Conservation (phyloP, 2,329 filamentous ascomycete species). For the Aureobasidium leucospermi region DNA sequence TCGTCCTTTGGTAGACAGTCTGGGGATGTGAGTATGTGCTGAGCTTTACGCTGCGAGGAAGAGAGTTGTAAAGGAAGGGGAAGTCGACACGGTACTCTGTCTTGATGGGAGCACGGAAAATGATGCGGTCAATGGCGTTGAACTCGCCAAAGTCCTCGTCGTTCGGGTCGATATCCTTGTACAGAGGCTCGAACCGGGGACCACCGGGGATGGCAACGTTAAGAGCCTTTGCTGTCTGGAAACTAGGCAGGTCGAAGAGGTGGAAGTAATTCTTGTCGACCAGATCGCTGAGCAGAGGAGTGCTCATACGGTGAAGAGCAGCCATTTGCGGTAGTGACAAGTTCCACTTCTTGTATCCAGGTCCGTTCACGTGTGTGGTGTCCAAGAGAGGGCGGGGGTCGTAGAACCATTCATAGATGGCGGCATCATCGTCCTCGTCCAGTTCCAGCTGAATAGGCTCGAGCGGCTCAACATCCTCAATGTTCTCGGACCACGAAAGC, state of each 20-base stretch:
- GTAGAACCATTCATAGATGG: conserved; percentile 96
- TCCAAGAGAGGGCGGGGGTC: conserved; percentile 87
- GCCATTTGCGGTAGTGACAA: conserved; percentile 92
- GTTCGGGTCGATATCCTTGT: conserved; percentile 98
- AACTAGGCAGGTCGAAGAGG: conserved; percentile 91
- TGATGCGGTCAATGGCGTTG: conserved; percentile 98
- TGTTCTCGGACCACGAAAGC: conserved; percentile 95
- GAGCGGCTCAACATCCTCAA: conserved; percentile 94
- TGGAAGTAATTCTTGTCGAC: conserved; percentile 97
- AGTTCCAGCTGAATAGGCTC: conserved; percentile 99
- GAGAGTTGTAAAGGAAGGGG: conserved; percentile 91
- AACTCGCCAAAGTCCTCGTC: conserved; percentile 99
- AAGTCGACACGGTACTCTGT: conserved; percentile 95
- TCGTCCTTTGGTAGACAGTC: conserved; percentile 79
- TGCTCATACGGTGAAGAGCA: conserved; percentile 82
- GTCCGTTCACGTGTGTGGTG: conserved; percentile 88
- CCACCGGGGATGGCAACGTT: conserved; percentile 98
- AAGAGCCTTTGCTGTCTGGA: conserved; percentile 90
- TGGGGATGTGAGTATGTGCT: conserved; percentile 94
- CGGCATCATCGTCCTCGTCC: conserved; percentile 83
- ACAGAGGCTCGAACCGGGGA: conserved; percentile 90
- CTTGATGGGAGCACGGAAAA: conserved; percentile 89
- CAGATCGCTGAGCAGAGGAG: conserved; percentile 82
- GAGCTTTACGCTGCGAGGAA: conserved; percentile 87
- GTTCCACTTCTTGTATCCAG: conserved; percentile 96